phyloP scores from a whole-genome alignment of 176 grass and related monocot species.

The Carex littledalei region DNA sequence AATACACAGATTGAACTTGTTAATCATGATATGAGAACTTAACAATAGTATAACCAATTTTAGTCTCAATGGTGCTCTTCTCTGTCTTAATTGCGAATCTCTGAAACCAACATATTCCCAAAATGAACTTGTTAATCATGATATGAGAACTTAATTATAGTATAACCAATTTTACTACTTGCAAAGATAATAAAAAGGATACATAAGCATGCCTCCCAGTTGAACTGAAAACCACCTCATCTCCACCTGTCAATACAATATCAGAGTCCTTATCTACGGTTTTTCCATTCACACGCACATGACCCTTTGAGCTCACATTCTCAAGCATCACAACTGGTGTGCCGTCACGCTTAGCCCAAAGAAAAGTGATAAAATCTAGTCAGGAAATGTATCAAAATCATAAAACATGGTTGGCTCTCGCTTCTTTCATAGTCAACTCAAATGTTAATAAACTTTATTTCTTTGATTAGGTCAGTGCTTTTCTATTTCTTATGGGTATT shows the following conservation, averaged over 20 bases:
- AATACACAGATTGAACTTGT: background rate
- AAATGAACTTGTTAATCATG: background rate
- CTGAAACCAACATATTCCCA: background rate
- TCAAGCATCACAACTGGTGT: constrained; percentile 48
- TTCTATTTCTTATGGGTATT: background rate
- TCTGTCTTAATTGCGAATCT: background rate
- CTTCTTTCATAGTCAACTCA: background rate
- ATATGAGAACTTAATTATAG: background rate
- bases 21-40: background rate
- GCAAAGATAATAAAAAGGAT: constrained; percentile 42
- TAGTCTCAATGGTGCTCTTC: background rate
- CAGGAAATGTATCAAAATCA: background rate
- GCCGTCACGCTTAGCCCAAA: constrained; percentile 26
- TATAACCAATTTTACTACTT: background rate
- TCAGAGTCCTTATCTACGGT: constrained; percentile 63
- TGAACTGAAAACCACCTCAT: constrained; percentile 84
- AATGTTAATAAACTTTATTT: background rate
- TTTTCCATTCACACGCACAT: constrained; percentile 88
- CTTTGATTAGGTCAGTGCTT: background rate
- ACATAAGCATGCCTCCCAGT: constrained; percentile 74
- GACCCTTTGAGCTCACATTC: constrained; percentile 52
- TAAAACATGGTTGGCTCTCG: background rate
- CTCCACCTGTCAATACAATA: constrained; percentile 63
- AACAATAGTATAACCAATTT: background rate
- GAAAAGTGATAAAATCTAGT: background rate